A percentile compares a stretch with the other conserved stretches of the same genome.
Evolutionary conservation across 306 rosid genomes (phyloP).

Genomic region (Fragaria vesca): DNA sequence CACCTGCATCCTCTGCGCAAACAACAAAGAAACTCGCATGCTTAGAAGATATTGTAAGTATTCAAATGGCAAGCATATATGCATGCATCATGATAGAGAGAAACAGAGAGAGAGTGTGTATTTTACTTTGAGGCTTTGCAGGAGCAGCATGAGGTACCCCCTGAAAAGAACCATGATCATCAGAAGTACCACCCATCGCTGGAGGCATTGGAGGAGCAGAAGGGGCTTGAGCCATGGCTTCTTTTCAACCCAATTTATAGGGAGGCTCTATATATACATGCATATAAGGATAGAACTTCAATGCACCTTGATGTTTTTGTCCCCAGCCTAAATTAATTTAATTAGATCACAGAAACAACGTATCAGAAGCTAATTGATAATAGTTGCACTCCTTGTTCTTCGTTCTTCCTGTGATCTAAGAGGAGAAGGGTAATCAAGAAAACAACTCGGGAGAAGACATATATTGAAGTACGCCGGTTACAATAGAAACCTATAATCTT

Average conservation of each 20-base stretch:
- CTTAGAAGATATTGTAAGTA: not conserved
- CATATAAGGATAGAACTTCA: not conserved
- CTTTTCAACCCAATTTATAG: not conserved
- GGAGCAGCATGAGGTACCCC: not conserved
- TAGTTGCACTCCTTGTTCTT: not conserved
- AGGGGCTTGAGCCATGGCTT: conserved; percentile 4
- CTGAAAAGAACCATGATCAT: not conserved
- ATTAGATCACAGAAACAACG: not conserved
- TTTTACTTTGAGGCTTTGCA: not conserved
- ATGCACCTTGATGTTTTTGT: not conserved
- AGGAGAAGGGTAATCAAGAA: not conserved
- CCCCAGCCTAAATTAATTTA: not conserved
- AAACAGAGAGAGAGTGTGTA: not conserved
- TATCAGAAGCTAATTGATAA: not conserved
- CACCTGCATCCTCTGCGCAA: not conserved
- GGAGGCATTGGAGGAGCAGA: conserved; percentile 8
- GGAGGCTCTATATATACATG: not conserved
- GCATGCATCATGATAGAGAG: not conserved
- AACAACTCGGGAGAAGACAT: no score
- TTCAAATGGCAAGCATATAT: not conserved
- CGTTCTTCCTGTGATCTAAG: not conserved
- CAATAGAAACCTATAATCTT: not conserved
- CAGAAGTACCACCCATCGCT: not conserved
- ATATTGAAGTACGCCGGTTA: not conserved
- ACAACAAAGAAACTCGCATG: not conserved